phyloP scores from a whole-genome alignment of 1,284 basidiomycete species.

The Hemileia vastatrix region DNA sequence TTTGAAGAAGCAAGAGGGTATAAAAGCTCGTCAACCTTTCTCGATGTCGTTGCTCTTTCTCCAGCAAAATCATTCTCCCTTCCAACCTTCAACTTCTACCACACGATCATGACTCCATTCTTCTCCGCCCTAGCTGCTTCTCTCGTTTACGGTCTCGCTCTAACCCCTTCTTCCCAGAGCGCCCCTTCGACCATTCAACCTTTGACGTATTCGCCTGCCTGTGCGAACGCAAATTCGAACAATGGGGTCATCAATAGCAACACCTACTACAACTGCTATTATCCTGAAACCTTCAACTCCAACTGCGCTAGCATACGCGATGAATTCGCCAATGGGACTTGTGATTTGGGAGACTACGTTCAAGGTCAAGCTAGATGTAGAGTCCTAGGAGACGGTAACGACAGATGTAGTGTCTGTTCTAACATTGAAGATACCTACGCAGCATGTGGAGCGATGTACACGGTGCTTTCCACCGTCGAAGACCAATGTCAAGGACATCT shows the following conservation, averaged over 20 bases:
- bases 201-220: background rate
- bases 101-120: too few species aligned
- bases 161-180: too few species aligned
- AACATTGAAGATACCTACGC: background rate
- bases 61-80: too few species aligned
- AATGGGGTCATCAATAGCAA: background rate
- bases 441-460: background rate
- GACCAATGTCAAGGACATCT: background rate
- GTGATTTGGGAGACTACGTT: background rate
- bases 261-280: background rate
- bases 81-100: too few species aligned
- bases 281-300: background rate
- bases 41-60: too few species aligned
- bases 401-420: background rate
- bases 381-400: background rate
- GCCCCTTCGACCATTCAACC: background rate
- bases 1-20: too few species aligned
- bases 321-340: background rate
- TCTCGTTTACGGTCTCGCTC: too few species aligned
- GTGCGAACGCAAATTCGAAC: background rate
- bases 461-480: background rate
- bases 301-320: background rate
- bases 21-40: too few species aligned
- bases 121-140: too few species aligned
- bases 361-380: background rate